Conservation (phyloP, 1,139 yeast species). For the Nakaseomyces glabratus region DNA sequence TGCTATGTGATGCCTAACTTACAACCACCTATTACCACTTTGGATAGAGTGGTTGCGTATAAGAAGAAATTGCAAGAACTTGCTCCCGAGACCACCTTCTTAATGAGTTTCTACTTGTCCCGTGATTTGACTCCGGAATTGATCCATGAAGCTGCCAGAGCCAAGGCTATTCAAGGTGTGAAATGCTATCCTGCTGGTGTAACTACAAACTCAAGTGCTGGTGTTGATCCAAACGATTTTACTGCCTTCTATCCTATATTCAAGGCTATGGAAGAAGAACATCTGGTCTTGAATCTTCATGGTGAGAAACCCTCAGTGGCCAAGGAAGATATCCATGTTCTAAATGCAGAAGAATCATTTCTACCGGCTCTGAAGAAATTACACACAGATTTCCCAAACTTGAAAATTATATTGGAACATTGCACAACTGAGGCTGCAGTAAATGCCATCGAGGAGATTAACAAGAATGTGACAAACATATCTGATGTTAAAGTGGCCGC, state of each 20-base stretch:
- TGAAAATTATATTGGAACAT: conserved; percentile 86
- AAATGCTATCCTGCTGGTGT: conserved; percentile 99
- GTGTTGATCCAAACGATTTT: conserved; percentile 90
- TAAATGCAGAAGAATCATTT: conserved; percentile 89
- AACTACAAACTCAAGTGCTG: conserved; percentile 88
- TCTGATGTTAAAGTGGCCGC: conserved; percentile 61
- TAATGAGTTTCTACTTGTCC: conserved; percentile 82
- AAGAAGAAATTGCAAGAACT: conserved; percentile 53
- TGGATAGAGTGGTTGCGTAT: conserved; percentile 64
- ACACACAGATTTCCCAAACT: conserved; percentile 74
- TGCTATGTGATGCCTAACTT: conserved; percentile 96
- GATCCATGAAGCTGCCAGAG: conserved; percentile 66
- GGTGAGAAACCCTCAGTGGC: conserved; percentile 83
- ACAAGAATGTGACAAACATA: conserved; percentile 39
- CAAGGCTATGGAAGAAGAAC: conserved; percentile 72
- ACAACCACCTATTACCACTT: conserved; percentile 84
- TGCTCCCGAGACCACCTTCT: conserved; percentile 75
- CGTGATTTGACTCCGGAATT: conserved; percentile 77
- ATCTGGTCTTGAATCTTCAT: conserved; percentile 75
- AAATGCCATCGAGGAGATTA: conserved; percentile 63
- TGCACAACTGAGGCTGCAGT: conserved; percentile 89
- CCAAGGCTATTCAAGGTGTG: conserved; percentile 68
- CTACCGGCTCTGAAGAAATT: conserved; percentile 81
- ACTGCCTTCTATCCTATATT: conserved; percentile 80
- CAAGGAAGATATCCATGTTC: conserved; percentile 55